Evolutionary conservation across 257 asterid genomes (phyloP), one percentile per base, ranked within the genome.

Genomic region (Jacaranda copaia): DNA sequence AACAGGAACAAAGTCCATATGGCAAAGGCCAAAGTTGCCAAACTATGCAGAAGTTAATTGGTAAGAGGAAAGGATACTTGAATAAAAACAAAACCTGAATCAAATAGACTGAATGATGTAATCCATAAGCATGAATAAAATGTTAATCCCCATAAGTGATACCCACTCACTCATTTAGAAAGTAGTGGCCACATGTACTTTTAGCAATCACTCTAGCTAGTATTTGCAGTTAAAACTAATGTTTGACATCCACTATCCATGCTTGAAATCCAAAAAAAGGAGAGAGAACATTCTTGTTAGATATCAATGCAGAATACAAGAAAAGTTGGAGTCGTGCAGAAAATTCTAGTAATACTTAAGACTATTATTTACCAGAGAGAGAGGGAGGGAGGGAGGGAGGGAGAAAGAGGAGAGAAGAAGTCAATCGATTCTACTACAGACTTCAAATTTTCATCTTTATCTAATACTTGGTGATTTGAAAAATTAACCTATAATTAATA

Each of bases 71-170:
- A 60, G 25, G 10, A 42, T 53, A 72, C 8, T 65, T 48, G 13
- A 45, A 16, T 62, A 70, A 53, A 53, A 48, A 11, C 18, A 52
- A 42, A 42, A 63, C 43, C 70, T 38, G 39, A 63, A 68, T 5
- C 73, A 60, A 48, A 51, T 48, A 53, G 58, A 76, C 75, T 61
- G 61, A 36, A 67, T 66, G 67, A n/a, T 48, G 25, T 73, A 32
- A 69, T 40, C 58, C 61, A 52, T 36, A 51, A 32, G 60, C 36
- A 56, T n/a, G 51, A 53, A 45, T 15, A 5, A 9, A 38, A 48
- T n/a, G 20, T 60, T 68, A 57, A 15, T n/a, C 9, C 57, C 55
- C 32, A 65, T 42, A 16, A 56, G 80, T 42, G 53, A 14, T 13
- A 38, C 13, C 55, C 45, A 36, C 64, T 10, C 6, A 38, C 13